Base-by-base conservation (phyloP, 208 protist species). In the Leishmania aethiopica region DNA sequence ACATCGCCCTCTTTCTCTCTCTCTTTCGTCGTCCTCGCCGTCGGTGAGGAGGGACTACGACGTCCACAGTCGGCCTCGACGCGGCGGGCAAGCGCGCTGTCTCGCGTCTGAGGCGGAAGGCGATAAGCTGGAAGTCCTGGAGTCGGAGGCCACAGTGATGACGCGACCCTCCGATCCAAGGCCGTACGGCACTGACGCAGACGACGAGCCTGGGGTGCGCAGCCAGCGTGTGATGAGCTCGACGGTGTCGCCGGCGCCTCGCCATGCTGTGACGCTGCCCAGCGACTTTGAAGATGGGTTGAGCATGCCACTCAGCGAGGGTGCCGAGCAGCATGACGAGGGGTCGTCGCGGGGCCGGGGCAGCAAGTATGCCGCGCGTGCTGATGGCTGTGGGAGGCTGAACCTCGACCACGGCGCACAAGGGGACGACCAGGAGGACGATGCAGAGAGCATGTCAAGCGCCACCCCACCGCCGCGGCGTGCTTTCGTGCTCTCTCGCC, bases 401-500 rank as follows among this genome's bases (percentile, higher is more conserved):
- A 55, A 11, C n/a, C 17, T 45, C 37, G 67, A 51, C 32, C 8
- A 15, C 35, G 25, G 32, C 28, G 67, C 11, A 28, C 32, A 51
- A 55, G 22, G 67, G 45, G 37, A 73, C 25, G 8, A 64, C 32
- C 28, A 72, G 45, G 37, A 15, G 22, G 40, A 53, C n/a, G 69
- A 55, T 74, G 69, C 25, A 28, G 55, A 32, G 35, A 49, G 74
- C 42, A 51, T 19, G 37, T 67, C 32, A 22, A 75, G 79, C 40
- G 49, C 45, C 42, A 93, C 88, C 13, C 90, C 90, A 32, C 90
- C 88, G 25, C 90, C 88, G 19, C 90, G 90, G 11, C 86, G 82
- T 3, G 88, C 90, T 51, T 90, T 93, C 74, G 86, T 93, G 74
- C 84, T 93, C 45, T 85, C 90, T 17, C 83, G 82, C 10, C 78